These are phyloP conservation scores for Cercospora zeae-maydis DNA, from an alignment of 2,329 filamentous ascomycete genomes.

Conservation along the genomic window DNA sequence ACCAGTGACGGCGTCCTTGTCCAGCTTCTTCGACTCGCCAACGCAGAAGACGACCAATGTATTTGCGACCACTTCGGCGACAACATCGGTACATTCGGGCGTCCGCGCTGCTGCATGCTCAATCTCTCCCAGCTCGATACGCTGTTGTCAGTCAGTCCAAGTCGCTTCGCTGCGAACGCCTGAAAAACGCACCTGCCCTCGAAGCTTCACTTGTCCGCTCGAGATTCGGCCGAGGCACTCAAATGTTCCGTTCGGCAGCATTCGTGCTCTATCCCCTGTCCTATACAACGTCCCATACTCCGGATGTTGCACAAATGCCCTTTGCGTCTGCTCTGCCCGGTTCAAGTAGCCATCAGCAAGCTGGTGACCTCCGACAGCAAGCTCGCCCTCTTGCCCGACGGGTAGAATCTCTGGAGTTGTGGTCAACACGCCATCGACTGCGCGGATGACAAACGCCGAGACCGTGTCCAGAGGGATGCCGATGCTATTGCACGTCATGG, in stretches of 20 bases:
- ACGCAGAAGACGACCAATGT: constrained; percentile 73
- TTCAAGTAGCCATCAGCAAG: constrained; percentile 80
- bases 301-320: constrained; percentile 65
- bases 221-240: constrained; percentile 79
- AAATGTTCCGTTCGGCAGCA: constrained; percentile 65
- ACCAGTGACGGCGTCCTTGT: constrained; percentile 48
- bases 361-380: constrained; percentile 76
- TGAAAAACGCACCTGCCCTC: constrained; percentile 56
- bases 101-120: constrained; percentile 66
- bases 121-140: constrained; percentile 58
- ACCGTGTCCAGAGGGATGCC: constrained; percentile 77
- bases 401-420: constrained; percentile 52
- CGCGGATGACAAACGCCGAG: constrained; percentile 64
- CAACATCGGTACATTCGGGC: constrained; percentile 60
- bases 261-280: constrained; percentile 76
- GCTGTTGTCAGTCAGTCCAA: constrained; percentile 40
- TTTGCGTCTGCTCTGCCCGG: constrained; percentile 67
- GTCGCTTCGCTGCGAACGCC: neutral
- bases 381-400: constrained; percentile 68
- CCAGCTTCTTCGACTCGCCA: constrained; percentile 40
- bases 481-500: constrained; percentile 63
- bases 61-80: constrained; percentile 64
- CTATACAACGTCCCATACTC: constrained; percentile 69
- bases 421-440: constrained; percentile 1
- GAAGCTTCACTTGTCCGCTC: constrained; percentile 78